Evolutionary conservation across 352 stramenopile genomes (phyloP).

Genomic region (Globisporangium cederbergense): DNA sequence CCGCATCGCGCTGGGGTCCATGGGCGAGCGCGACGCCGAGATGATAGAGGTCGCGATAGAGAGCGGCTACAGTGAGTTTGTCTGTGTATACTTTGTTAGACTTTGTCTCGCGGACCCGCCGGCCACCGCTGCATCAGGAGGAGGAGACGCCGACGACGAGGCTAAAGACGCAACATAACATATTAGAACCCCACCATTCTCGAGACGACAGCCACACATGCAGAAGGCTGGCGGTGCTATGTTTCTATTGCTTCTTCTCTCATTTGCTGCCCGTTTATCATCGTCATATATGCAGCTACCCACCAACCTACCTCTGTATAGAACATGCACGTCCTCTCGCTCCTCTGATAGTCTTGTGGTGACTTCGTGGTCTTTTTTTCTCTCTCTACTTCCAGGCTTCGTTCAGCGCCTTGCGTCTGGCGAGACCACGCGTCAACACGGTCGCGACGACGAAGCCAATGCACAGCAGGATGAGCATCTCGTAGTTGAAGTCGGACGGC

Average conservation of each 20-base stretch:
- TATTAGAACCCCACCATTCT: constrained; percentile 8
- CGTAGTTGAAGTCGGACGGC: constrained; percentile 94
- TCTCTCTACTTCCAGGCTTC: constrained; percentile 77
- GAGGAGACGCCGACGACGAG: constrained; percentile 4
- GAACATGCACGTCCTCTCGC: constrained; percentile 8
- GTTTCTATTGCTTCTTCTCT: constrained; percentile 4
- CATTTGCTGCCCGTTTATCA: constrained; percentile 11
- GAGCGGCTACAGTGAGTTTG: constrained; percentile 66
- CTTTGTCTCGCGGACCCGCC: constrained; percentile 21
- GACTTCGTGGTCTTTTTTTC: background rate
- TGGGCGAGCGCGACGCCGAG: constrained; percentile 23
- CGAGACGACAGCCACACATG: background rate
- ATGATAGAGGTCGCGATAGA: constrained; percentile 68
- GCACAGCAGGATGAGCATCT: constrained; percentile 91
- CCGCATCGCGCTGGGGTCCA: constrained; percentile 29
- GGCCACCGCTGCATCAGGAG: constrained; percentile 14
- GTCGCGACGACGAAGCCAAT: constrained; percentile 82
- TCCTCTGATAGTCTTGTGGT: background rate
- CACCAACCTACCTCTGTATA: constrained; percentile 1
- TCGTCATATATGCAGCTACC: constrained; percentile 11
- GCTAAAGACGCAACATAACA: constrained; percentile 1
- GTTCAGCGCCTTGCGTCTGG: constrained; percentile 72
- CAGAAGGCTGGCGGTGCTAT: background rate
- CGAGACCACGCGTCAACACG: constrained; percentile 58
- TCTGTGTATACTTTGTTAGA: constrained; percentile 58